These are phyloP conservation scores for Crucihimalaya himalaica DNA, from an alignment of 345 rosid genomes.

Conservation along the genomic window DNA sequence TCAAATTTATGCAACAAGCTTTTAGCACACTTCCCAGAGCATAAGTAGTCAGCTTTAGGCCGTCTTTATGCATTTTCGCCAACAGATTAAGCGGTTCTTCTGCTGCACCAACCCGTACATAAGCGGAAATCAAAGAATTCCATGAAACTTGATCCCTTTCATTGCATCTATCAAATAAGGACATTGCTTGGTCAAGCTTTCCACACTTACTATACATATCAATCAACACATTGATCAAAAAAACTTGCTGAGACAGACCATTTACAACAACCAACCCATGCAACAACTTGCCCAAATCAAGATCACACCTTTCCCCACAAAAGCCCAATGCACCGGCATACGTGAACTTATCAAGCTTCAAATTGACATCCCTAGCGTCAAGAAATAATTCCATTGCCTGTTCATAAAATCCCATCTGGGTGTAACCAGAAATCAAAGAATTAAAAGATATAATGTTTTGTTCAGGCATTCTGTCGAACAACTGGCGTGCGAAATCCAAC, in stretches of 20 bases:
- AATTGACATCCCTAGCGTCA: constrained; percentile 41
- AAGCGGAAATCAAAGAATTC: constrained; percentile 59
- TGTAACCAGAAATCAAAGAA: constrained; percentile 49
- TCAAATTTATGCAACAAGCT: constrained; percentile 44
- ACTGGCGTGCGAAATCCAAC: constrained; percentile 39
- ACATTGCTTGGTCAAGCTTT: constrained; percentile 45
- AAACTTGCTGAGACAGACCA: constrained; percentile 40
- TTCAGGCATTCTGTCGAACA: constrained; percentile 54
- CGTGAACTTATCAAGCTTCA: constrained; percentile 53
- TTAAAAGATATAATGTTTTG: constrained; percentile 51
- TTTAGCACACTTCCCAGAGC: constrained; percentile 54
- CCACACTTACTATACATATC: constrained; percentile 56
- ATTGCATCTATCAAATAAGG: constrained; percentile 44
- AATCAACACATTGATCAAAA: constrained; percentile 45
- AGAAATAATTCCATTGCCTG: constrained; percentile 39
- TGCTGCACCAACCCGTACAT: constrained; percentile 43
- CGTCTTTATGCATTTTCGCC: constrained; percentile 47
- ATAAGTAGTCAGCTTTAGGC: constrained; percentile 41
- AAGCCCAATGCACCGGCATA: constrained; percentile 50
- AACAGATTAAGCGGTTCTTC: constrained; percentile 45
- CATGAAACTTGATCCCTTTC: constrained; percentile 50
- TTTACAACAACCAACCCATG: constrained; percentile 48
- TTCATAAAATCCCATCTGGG: constrained; percentile 42
- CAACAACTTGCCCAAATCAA: constrained; percentile 45
- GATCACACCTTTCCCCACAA: constrained; percentile 47